Percentiles rank a stretch among this genome's conserved stretches.
These are phyloP conservation scores for Gracilariopsis chorda DNA, from an alignment of 23 red algal species.

Conservation along the genomic window DNA sequence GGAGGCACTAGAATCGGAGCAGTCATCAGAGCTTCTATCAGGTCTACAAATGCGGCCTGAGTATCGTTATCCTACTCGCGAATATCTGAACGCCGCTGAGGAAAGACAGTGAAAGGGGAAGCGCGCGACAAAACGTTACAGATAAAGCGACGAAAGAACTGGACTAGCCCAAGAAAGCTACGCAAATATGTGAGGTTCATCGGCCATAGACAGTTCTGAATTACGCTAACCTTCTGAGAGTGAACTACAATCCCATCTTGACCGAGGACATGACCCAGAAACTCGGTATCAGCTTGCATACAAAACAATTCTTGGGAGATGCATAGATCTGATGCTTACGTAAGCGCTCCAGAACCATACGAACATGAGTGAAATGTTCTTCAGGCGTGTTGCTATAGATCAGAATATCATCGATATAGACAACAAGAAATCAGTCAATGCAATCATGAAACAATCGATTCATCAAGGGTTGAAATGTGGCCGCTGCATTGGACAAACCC, in stretches of 20 bases:
- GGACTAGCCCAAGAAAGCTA: not conserved
- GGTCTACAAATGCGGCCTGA: not conserved
- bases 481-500: not conserved
- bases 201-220: not conserved
- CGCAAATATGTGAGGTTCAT: not conserved
- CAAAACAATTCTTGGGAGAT: not conserved
- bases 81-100: not conserved
- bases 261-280: not conserved
- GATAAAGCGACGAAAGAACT: constrained; percentile 7
- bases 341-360: not conserved
- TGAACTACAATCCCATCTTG: not conserved
- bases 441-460: not conserved
- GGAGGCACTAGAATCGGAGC: not conserved
- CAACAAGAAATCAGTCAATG: not conserved
- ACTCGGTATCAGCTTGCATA: not conserved
- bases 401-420: not conserved
- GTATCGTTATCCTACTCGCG: not conserved
- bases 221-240: not conserved
- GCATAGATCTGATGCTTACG: not conserved
- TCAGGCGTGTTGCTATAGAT: not conserved
- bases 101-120: not conserved
- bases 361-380: not conserved
- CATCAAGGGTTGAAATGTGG: not conserved
- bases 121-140: not conserved
- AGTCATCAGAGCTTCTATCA: not conserved